A percentile compares a stretch with the other conserved stretches of the same genome.
These are phyloP conservation scores for Ustilago sp. DNA, from an alignment of 1,284 basidiomycete genomes.

Conservation along the genomic window DNA sequence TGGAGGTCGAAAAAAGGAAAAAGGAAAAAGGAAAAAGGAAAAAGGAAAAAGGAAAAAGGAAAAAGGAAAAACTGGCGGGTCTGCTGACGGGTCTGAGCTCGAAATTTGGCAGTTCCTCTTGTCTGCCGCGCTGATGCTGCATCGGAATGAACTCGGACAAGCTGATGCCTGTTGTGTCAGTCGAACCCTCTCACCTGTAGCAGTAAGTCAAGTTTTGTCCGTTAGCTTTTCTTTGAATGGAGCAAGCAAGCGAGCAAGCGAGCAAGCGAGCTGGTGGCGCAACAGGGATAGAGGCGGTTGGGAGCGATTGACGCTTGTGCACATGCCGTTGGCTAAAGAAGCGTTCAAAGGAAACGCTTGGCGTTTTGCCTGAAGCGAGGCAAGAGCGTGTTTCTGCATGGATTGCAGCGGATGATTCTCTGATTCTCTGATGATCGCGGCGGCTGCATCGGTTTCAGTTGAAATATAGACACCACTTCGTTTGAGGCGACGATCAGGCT, in stretches of 20 bases:
- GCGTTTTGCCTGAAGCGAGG: background rate
- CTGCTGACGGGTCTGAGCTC: slow-evolving; percentile 7
- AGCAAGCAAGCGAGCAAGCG: too few relatives aligned
- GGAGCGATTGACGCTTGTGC: too few relatives aligned
- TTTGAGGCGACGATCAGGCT: too few relatives aligned
- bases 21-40: background rate
- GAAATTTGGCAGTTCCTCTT: background rate
- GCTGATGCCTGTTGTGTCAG: background rate
- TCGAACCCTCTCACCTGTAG: too few relatives aligned
- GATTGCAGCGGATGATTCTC: slow-evolving; percentile 6
- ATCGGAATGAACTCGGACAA: slow-evolving; percentile 10
- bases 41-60: background rate
- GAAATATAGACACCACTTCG: too few relatives aligned
- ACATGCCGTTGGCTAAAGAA: background rate
- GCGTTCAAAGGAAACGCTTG: background rate
- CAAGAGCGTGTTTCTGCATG: background rate
- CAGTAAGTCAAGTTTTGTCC: too few relatives aligned
- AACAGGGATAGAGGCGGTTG: background rate
- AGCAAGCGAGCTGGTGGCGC: background rate
- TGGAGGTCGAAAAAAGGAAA: background rate
- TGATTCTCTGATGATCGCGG: slow-evolving; percentile 17
- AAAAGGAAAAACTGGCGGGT: too few relatives aligned
- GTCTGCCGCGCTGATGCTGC: background rate
- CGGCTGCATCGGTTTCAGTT: slow-evolving; percentile 18
- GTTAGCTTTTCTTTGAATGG: too few relatives aligned